Percentiles rank a stretch among this genome's conserved stretches.
These are phyloP conservation scores for Drosera spatulata DNA, from an alignment of 179 eudicot genomes.

Conservation along the genomic window DNA sequence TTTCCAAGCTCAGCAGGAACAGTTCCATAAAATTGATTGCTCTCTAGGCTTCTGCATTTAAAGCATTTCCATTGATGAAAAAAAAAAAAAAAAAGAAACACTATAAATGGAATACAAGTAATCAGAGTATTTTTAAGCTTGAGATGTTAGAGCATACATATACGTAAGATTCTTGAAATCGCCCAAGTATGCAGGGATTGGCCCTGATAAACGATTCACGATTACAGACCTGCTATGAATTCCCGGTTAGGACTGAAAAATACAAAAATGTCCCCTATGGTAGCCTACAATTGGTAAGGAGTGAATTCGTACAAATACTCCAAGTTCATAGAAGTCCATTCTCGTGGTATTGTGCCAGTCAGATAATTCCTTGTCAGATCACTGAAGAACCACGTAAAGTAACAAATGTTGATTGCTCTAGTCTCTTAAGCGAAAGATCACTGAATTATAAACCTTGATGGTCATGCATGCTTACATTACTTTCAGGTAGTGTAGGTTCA, in stretches of 20 bases:
- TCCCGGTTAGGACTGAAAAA: not conserved
- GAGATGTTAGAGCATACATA: conserved; percentile 22
- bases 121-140: not conserved
- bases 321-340: conserved; percentile 43
- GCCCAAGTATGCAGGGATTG: conserved; percentile 40
- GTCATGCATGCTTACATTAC: conserved; percentile 9
- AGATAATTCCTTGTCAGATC: conserved; percentile 32
- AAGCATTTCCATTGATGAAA: not conserved
- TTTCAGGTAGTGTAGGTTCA: conserved; percentile 19
- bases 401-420: no score
- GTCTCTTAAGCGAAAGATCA: no score
- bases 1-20: conserved; percentile 55
- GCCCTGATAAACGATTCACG: conserved; percentile 42
- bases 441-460: not conserved
- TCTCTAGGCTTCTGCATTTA: conserved; percentile 41
- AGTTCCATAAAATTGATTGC: conserved; percentile 42
- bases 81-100: not conserved
- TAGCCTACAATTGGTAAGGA: conserved; percentile 1
- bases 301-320: conserved; percentile 22
- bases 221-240: conserved; percentile 23
- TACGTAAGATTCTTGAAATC: conserved; percentile 25
- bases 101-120: not conserved
- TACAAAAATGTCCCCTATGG: conserved; percentile 1
- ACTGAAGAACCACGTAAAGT: conserved; percentile 9
- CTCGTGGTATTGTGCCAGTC: conserved; percentile 27